These are phyloP conservation scores for Pyrenochaeta sp. DNA, from an alignment of 2,329 filamentous ascomycete genomes.

Conservation along the genomic window DNA sequence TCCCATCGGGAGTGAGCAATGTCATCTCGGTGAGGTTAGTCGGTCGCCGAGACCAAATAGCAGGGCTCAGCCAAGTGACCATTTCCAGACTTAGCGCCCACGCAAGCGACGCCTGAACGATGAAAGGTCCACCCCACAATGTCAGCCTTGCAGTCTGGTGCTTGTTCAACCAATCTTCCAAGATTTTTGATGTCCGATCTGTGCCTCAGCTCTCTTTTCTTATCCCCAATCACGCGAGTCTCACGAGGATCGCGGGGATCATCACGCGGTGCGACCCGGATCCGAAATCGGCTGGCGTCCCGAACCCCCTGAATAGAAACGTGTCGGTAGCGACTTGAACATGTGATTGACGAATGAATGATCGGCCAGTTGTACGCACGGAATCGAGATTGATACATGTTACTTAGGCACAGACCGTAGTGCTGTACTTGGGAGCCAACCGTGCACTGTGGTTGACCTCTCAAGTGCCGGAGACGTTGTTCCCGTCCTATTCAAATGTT, in stretches of 20 bases:
- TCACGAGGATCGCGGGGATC: background rate
- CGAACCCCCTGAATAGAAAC: background rate
- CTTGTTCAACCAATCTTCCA: background rate
- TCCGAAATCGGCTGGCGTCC: background rate
- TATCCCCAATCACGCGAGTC: background rate
- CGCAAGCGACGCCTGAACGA: background rate
- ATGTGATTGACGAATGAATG: background rate
- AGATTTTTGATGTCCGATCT: background rate
- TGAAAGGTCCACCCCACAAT: background rate
- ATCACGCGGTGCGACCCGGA: background rate
- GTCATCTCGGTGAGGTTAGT: conserved; percentile 1
- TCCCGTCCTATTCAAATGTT: too few species aligned
- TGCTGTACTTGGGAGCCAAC: too few species aligned
- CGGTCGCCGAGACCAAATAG: conserved; percentile 4
- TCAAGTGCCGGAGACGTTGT: too few species aligned
- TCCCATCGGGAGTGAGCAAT: conserved; percentile 1
- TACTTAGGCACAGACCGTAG: too few species aligned
- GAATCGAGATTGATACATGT: too few species aligned
- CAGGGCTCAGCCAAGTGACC: conserved; percentile 1
- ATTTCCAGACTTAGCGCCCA: background rate
- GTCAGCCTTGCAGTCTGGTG: background rate
- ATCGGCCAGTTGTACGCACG: too few species aligned
- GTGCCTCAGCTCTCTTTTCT: background rate
- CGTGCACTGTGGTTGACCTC: too few species aligned
- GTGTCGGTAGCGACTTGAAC: background rate